These are phyloP conservation scores for Neonectria coccinea DNA, from an alignment of 2,329 filamentous ascomycete genomes.

Conservation along the genomic window DNA sequence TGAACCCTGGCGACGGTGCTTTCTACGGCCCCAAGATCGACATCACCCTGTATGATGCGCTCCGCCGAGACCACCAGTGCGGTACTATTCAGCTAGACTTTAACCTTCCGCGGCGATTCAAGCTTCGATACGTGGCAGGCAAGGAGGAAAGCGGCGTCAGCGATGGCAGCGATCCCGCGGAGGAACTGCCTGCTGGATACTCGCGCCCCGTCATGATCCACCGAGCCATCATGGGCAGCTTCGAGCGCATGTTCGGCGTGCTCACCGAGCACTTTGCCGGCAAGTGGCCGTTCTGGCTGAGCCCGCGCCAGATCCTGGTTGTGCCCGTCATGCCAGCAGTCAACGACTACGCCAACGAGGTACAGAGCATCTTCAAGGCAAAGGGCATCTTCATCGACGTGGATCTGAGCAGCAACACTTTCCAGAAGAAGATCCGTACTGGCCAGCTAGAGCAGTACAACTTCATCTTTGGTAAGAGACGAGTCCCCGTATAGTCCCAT, in stretches of 20 bases:
- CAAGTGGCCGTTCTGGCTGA: slow-evolving; percentile 92
- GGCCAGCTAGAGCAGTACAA: slow-evolving; percentile 86
- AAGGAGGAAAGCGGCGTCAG: slow-evolving; percentile 57
- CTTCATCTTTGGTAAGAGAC: slow-evolving; percentile 75
- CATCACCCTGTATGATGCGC: slow-evolving; percentile 90
- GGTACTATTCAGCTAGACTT: slow-evolving; percentile 96
- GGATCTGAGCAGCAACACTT: slow-evolving; percentile 74
- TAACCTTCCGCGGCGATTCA: slow-evolving; percentile 68
- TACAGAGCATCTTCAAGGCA: slow-evolving; percentile 75
- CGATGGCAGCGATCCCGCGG: slow-evolving; percentile 56
- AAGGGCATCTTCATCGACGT: slow-evolving; percentile 76
- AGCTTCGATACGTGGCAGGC: slow-evolving; percentile 63
- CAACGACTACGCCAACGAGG: slow-evolving; percentile 81
- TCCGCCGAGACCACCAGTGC: slow-evolving; percentile 72
- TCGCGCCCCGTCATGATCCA: slow-evolving; percentile 89
- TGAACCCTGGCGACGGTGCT: slow-evolving; percentile 94
- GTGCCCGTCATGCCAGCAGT: slow-evolving; percentile 78
- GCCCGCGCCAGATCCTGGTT: slow-evolving; percentile 78
- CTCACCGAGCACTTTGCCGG: slow-evolving; percentile 86
- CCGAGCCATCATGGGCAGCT: slow-evolving; percentile 80
- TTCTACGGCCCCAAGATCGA: slow-evolving; percentile 99
- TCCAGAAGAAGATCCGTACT: slow-evolving; percentile 90
- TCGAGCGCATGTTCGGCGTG: slow-evolving; percentile 77
- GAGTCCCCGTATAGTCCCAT: not conserved
- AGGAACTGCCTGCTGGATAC: slow-evolving; percentile 73